phyloP scores from a whole-genome alignment of 306 rosid genomes.

The Sphenostylis stenocarpa region DNA sequence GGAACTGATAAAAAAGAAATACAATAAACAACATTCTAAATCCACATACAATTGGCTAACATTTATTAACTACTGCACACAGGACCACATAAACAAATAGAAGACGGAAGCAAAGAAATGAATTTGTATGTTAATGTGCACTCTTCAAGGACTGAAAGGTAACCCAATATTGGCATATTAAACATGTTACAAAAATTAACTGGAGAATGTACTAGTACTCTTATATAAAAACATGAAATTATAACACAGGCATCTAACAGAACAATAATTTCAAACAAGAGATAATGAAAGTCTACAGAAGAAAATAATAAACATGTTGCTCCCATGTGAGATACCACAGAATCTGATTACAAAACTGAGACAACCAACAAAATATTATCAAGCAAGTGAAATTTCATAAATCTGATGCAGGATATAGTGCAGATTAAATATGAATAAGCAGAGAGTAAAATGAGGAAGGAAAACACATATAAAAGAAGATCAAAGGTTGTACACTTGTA shows the following conservation, averaged over 20 bases:
- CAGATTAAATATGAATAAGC: background rate
- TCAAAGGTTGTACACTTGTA: background rate
- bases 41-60: background rate
- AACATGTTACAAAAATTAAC: background rate
- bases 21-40: background rate
- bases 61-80: background rate
- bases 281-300: background rate
- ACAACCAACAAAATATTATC: background rate
- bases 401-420: background rate
- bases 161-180: background rate
- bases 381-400: background rate
- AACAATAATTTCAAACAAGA: slow-evolving; percentile 9
- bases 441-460: slow-evolving; percentile 4
- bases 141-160: background rate
- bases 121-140: background rate
- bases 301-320: background rate
- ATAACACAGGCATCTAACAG: background rate
- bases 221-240: background rate
- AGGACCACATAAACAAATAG: background rate
- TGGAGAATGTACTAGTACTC: background rate
- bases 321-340: background rate
- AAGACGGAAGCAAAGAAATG: background rate
- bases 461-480: background rate
- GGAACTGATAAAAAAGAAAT: too few species aligned
- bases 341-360: background rate